Evolutionary conservation across 352 stramenopile genomes (phyloP), one percentile per base, ranked within the genome.

Genomic region (Globisporangium paddicum): DNA sequence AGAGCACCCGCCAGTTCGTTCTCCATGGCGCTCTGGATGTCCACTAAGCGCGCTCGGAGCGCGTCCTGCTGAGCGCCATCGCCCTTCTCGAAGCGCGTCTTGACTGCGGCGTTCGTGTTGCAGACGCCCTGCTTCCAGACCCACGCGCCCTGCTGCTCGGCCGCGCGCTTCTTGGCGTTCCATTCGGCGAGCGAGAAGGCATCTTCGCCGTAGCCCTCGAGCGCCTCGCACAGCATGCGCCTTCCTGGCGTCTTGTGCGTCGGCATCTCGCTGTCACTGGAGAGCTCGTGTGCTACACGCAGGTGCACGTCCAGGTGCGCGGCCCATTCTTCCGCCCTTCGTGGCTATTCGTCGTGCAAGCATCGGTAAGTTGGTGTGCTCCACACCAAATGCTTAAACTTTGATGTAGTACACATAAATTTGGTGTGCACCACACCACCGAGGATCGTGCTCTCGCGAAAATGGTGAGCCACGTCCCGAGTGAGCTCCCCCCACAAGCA

Each of bases 201-300:
- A 34, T 83, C 69, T 11, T 83, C 69, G 2, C 75, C 77, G 18
- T 82, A 80, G 9, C 64, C 72, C 16, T 83, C 72, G 5, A 90
- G 63, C 5, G 80, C 74, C 21, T 89, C 72, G 5, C 69, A 68
- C 7, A 92, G 67, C 69, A 89, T 81, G 19, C 71, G 73, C 62
- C 88, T 89, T 38, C 79, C 79, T 35, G 78, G 76, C 9, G 82
- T 90, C 63, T 88, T 87, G 16, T n/a, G n/a, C n/a, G 75, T 89
- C 51, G 82, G 83, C 82, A 91, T 91, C n/a, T n/a, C n/a, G n/a
- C n/a, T n/a, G n/a, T n/a, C n/a, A n/a, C n/a, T n/a, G n/a, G n/a
- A n/a, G n/a, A n/a, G n/a, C n/a, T n/a, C n/a, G n/a, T n/a, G n/a
- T n/a, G n/a, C n/a, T n/a, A n/a, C n/a, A n/a, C n/a, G n/a, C n/a